These are phyloP conservation scores for Mallotus japonicus DNA, from an alignment of 441 rosid species.

Conservation along the genomic window DNA sequence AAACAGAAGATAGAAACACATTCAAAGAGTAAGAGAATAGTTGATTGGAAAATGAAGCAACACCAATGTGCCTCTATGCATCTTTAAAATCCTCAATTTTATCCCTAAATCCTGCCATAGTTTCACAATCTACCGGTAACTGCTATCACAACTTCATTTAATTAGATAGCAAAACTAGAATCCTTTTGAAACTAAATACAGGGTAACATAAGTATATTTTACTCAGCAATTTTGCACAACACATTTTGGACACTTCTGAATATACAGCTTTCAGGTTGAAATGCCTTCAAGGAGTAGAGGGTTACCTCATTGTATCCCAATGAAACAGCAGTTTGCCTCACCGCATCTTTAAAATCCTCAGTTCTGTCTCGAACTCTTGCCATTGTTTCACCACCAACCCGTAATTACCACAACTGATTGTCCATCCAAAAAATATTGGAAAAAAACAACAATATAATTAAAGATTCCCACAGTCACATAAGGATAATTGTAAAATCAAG, in stretches of 20 bases:
- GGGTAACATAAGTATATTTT: too few species aligned
- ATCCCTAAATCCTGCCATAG: too few species aligned
- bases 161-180: too few species aligned
- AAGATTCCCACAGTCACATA: not conserved
- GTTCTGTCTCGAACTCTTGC: conserved; percentile 81
- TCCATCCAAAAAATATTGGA: not conserved
- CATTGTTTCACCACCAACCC: conserved; percentile 36
- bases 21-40: conserved; percentile 27
- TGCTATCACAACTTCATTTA: too few species aligned
- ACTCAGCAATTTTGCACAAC: too few species aligned
- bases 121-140: too few species aligned
- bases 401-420: conserved; percentile 8
- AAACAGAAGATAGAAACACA: too few species aligned
- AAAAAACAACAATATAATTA: not conserved
- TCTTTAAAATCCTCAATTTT: conserved; percentile 39
- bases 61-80: conserved; percentile 61
- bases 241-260: too few species aligned
- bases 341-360: conserved; percentile 91
- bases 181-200: too few species aligned
- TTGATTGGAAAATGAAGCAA: conserved; percentile 68
- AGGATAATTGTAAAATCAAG: not conserved
- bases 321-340: conserved; percentile 62
- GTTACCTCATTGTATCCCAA: conserved; percentile 73
- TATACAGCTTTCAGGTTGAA: not conserved
- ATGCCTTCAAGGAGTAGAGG: not conserved